Evolutionary conservation across 2,329 filamentous ascomycete species (phyloP).

Genomic region (Calonectria naviculata): DNA sequence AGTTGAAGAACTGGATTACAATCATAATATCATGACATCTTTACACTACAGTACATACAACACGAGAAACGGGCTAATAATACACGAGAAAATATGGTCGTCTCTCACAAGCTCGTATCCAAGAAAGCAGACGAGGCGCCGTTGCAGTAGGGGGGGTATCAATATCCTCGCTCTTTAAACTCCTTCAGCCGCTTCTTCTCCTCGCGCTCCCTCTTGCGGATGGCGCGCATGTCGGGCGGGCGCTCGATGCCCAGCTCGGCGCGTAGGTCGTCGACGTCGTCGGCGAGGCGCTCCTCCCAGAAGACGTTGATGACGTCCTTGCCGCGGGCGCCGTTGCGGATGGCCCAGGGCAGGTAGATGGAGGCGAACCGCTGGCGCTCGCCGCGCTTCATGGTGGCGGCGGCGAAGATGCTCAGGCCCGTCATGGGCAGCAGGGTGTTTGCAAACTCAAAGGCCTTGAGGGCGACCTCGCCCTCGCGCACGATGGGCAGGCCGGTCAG

Average conservation of each 20-base stretch:
- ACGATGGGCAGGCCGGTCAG: constrained; percentile 91
- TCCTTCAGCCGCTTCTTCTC: constrained; percentile 74
- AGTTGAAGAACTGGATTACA: neutral
- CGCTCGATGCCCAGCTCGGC: constrained; percentile 83
- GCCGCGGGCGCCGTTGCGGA: constrained; percentile 80
- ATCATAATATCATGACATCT: neutral
- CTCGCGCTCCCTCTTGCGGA: constrained; percentile 76
- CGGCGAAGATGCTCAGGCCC: constrained; percentile 84
- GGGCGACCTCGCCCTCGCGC: constrained; percentile 95
- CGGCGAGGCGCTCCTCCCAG: constrained; percentile 95
- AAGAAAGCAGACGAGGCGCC: neutral
- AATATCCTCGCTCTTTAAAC: constrained; percentile 37
- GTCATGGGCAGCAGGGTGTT: constrained; percentile 98
- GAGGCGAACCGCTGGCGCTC: constrained; percentile 81
- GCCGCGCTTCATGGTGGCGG: constrained; percentile 85
- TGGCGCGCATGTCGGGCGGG: constrained; percentile 85
- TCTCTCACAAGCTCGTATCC: neutral
- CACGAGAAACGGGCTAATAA: neutral
- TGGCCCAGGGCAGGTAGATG: constrained; percentile 90
- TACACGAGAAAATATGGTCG: neutral
- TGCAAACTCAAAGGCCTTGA: constrained; percentile 97
- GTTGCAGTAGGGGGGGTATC: neutral
- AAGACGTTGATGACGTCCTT: constrained; percentile 95
- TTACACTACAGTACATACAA: constrained; percentile 27
- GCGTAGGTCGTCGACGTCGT: constrained; percentile 82